Evolutionary conservation across 2,329 filamentous ascomycete species (phyloP).

Genomic region (Pyrenophora teres): DNA sequence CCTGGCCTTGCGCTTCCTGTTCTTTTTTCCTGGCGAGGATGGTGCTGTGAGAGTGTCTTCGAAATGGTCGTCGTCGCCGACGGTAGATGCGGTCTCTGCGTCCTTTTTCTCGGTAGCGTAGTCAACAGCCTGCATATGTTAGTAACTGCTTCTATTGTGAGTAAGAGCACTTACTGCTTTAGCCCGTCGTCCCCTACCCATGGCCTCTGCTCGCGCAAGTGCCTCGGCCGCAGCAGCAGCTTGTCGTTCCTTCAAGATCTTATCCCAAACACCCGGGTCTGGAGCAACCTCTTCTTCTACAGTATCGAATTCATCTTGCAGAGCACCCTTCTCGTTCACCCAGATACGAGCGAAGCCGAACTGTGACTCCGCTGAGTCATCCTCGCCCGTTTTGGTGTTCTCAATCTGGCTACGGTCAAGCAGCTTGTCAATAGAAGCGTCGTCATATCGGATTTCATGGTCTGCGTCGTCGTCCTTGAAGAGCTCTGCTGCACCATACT

Average conservation of each 20-base stretch:
- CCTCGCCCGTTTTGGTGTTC: slow-evolving; percentile 67
- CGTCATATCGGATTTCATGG: slow-evolving; percentile 79
- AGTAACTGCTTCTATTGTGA: background rate
- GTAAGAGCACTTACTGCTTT: slow-evolving; percentile 55
- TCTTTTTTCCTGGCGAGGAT: slow-evolving; percentile 39
- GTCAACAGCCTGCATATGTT: slow-evolving; percentile 48
- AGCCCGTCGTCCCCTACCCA: slow-evolving; percentile 83
- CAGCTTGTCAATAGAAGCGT: slow-evolving; percentile 80
- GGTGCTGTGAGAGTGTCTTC: slow-evolving; percentile 23
- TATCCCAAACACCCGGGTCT: slow-evolving; percentile 81
- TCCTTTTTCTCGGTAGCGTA: slow-evolving; percentile 50
- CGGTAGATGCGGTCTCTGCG: slow-evolving; percentile 14
- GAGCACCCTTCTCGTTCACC: slow-evolving; percentile 75
- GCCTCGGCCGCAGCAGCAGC: slow-evolving; percentile 75
- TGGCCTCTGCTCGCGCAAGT: slow-evolving; percentile 68
- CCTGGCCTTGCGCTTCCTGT: slow-evolving; percentile 35
- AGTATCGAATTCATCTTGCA: slow-evolving; percentile 67
- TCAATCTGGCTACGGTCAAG: slow-evolving; percentile 86
- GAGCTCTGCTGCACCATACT: slow-evolving; percentile 82
- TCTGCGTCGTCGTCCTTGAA: slow-evolving; percentile 76
- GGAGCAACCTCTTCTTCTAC: slow-evolving; percentile 60
- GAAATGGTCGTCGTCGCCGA: slow-evolving; percentile 23
- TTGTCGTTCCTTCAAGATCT: slow-evolving; percentile 83
- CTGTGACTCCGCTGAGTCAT: slow-evolving; percentile 72
- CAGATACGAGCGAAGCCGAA: slow-evolving; percentile 92